Percentiles rank a stretch among this genome's conserved stretches.
Evolutionary conservation across 1,139 yeast genomes (phyloP).

Genomic region (Geotrichum carabidarum): DNA sequence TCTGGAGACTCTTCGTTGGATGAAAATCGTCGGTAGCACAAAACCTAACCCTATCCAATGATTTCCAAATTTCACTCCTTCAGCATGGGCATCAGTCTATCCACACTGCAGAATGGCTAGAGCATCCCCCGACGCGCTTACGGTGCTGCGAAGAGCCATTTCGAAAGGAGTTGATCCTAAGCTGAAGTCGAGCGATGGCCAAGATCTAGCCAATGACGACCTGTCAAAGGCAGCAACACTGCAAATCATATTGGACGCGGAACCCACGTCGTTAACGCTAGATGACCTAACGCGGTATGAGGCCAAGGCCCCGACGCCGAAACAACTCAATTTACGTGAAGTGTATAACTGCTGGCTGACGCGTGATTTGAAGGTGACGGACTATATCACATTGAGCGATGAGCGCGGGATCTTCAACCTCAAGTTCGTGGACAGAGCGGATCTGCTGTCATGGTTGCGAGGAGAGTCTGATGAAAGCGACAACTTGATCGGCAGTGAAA

Average conservation of each 20-base stretch:
- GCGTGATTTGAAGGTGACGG: constrained; percentile 72
- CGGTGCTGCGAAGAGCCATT: constrained; percentile 30
- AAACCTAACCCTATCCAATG: not conserved
- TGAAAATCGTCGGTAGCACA: not conserved
- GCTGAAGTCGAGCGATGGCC: constrained; percentile 22
- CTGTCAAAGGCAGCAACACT: constrained; percentile 19
- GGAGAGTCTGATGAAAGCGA: constrained; percentile 60
- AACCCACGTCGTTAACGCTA: constrained; percentile 4
- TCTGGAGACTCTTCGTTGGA: not conserved
- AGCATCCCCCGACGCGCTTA: constrained; percentile 26
- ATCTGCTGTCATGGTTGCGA: constrained; percentile 71
- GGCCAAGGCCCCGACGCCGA: constrained; percentile 7
- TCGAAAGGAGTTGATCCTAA: constrained; percentile 23
- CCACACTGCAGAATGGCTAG: constrained; percentile 1
- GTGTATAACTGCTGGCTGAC: constrained; percentile 78
- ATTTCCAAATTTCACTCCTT: not conserved
- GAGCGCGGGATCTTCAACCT: constrained; percentile 61
- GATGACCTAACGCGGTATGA: constrained; percentile 15
- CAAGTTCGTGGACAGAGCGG: constrained; percentile 81
- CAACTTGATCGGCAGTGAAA: constrained; percentile 26
- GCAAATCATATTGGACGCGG: constrained; percentile 5
- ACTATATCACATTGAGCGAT: constrained; percentile 71
- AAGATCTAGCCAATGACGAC: constrained; percentile 5
- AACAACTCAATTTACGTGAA: constrained; percentile 41
- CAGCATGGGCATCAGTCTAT: not conserved